Evolutionary conservation across 345 rosid species (phyloP).

Genomic region (Turnera subulata): DNA sequence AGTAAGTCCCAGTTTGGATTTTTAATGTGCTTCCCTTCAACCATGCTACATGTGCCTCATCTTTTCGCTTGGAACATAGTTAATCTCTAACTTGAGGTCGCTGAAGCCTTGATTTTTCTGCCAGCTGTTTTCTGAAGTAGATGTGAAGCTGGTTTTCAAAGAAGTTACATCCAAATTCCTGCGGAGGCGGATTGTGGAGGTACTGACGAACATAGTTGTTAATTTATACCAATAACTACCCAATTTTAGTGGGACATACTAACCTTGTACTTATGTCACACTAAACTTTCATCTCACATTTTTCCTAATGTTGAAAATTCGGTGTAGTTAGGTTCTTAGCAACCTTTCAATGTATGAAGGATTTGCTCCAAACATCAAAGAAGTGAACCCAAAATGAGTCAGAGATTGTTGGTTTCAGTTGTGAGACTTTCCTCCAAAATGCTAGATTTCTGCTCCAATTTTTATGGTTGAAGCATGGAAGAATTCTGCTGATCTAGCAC

Average conservation of each 20-base stretch:
- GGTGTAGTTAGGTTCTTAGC: too few relatives aligned
- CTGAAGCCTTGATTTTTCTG: constrained; percentile 17
- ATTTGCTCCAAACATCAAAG: too few relatives aligned
- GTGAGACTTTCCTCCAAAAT: too few relatives aligned
- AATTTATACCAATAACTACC: too few relatives aligned
- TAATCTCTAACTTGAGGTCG: not conserved
- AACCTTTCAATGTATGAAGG: too few relatives aligned
- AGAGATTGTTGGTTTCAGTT: too few relatives aligned
- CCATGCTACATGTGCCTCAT: not conserved
- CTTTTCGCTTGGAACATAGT: not conserved
- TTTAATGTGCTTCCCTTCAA: constrained; percentile 2
- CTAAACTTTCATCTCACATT: not conserved
- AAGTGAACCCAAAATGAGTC: too few relatives aligned
- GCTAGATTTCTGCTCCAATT: too few relatives aligned
- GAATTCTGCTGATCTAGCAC: too few relatives aligned
- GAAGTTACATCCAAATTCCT: constrained; percentile 85
- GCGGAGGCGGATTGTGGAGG: constrained; percentile 91
- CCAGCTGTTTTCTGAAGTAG: constrained; percentile 83
- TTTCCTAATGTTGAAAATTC: not conserved
- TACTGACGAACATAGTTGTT: constrained; percentile 24
- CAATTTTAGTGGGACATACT: too few relatives aligned
- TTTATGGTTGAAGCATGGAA: too few relatives aligned
- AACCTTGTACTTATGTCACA: too few relatives aligned
- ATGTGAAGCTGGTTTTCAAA: constrained; percentile 97
- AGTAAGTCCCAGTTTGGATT: constrained; percentile 40